These are phyloP conservation scores for Ophiorrhiza pumila DNA, from an alignment of 257 asterid genomes.

Conservation along the genomic window DNA sequence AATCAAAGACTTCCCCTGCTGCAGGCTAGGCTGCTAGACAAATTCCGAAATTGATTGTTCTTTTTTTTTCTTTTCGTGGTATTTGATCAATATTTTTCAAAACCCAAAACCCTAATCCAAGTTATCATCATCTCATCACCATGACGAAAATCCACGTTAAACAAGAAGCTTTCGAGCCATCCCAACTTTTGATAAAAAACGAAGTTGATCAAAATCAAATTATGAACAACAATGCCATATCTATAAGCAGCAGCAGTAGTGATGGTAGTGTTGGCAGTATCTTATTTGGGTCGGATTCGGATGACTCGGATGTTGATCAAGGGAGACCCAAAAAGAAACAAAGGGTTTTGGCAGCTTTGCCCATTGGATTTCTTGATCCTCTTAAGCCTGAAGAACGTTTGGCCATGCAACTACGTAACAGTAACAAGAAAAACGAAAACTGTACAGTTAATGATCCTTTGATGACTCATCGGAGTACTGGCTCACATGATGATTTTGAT, in stretches of 20 bases:
- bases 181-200: not conserved
- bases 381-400: constrained; percentile 27
- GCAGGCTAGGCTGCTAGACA: too few species aligned
- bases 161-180: not conserved
- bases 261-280: not conserved
- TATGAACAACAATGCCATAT: not conserved
- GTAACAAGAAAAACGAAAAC: not conserved
- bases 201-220: not conserved
- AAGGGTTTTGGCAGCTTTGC: constrained; percentile 30
- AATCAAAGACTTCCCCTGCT: too few species aligned
- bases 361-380: constrained; percentile 72
- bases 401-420: constrained; percentile 8
- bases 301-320: constrained; percentile 3
- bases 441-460: not conserved
- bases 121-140: not conserved
- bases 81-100: too few species aligned
- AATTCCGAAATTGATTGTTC: too few species aligned
- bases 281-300: not conserved
- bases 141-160: not conserved
- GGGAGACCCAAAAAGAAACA: constrained; percentile 32
- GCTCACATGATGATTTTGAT: too few species aligned
- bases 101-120: not conserved
- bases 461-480: too few species aligned
- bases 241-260: constrained; percentile 17
- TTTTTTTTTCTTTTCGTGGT: not conserved